Percentiles rank a stretch among this genome's conserved stretches.
Conservation (phyloP, 306 rosid genomes). For the Cajanus cajan region DNA sequence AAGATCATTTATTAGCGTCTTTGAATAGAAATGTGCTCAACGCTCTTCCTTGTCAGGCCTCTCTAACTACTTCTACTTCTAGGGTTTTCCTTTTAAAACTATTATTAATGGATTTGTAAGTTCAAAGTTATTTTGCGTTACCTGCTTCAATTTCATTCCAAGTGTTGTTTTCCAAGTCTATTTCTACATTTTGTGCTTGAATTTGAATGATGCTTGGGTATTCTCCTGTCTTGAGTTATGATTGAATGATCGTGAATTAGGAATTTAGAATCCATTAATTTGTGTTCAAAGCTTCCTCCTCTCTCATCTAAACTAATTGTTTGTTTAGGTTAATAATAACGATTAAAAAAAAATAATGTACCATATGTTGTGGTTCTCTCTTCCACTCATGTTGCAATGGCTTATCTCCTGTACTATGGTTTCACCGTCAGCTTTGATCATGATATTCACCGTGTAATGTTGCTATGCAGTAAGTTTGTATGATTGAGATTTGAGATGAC, state of each 20-base stretch:
- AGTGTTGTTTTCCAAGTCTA: background rate
- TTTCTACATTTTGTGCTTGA: background rate
- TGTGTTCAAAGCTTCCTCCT: background rate
- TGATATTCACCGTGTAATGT: too few relatives aligned
- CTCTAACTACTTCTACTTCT: slow-evolving; percentile 1
- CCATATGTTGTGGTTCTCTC: background rate
- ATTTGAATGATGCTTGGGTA: background rate
- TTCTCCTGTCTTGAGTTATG: background rate
- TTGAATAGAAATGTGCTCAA: too few relatives aligned
- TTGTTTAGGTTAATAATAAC: background rate
- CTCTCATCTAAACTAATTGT: background rate
- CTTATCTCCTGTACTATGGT: too few relatives aligned
- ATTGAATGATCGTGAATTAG: background rate
- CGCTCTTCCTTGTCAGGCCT: slow-evolving; percentile 8
- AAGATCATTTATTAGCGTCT: background rate
- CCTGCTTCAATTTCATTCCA: background rate
- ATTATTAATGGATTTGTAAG: background rate
- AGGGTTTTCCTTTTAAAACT: slow-evolving; percentile 4
- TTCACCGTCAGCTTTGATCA: too few relatives aligned
- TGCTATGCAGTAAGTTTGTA: too few relatives aligned
- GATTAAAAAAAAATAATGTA: background rate
- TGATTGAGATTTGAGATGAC: too few relatives aligned
- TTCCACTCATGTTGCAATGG: background rate
- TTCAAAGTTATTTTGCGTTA: background rate
- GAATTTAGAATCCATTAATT: background rate